Conservation (phyloP, 192 early-diverging fungal species). For the Coemansia sp. region DNA sequence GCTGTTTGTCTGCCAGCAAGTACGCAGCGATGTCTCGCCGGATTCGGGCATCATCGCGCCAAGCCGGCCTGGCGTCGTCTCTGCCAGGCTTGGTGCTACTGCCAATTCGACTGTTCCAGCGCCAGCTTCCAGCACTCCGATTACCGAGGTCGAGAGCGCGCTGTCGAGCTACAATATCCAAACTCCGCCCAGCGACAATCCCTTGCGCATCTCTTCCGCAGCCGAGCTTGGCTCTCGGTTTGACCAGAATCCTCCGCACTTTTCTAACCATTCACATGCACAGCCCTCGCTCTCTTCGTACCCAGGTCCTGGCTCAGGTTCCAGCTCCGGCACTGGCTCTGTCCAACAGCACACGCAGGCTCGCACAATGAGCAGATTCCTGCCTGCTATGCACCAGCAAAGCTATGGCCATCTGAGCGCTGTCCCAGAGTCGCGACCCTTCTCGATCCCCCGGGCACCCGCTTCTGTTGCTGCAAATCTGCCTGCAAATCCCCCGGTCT, state of each 20-base stretch:
- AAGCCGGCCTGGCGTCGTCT: background rate
- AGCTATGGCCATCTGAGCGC: background rate
- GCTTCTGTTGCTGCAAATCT: conserved; percentile 42
- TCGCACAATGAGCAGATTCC: background rate
- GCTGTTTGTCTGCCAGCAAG: conserved; percentile 54
- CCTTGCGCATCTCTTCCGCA: background rate
- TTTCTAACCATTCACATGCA: background rate
- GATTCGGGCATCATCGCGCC: conserved; percentile 8
- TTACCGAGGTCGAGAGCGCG: conserved; percentile 12
- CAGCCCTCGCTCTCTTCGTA: background rate
- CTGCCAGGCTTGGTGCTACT: background rate
- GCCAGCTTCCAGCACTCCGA: background rate
- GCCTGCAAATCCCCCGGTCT: conserved; percentile 11
- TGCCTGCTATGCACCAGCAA: background rate
- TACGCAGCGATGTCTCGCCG: conserved; percentile 27
- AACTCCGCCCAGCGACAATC: conserved; percentile 32
- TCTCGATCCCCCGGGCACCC: conserved; percentile 48
- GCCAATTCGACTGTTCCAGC: background rate
- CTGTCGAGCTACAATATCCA: conserved; percentile 44
- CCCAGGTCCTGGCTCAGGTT: background rate
- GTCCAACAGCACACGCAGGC: background rate
- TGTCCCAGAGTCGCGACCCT: conserved; percentile 31
- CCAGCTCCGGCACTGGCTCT: background rate
- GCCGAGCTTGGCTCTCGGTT: conserved; percentile 10
- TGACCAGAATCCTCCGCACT: background rate